phyloP scores from a whole-genome alignment of 768 basidiomycete genomes.

The Mycena galericulata region DNA sequence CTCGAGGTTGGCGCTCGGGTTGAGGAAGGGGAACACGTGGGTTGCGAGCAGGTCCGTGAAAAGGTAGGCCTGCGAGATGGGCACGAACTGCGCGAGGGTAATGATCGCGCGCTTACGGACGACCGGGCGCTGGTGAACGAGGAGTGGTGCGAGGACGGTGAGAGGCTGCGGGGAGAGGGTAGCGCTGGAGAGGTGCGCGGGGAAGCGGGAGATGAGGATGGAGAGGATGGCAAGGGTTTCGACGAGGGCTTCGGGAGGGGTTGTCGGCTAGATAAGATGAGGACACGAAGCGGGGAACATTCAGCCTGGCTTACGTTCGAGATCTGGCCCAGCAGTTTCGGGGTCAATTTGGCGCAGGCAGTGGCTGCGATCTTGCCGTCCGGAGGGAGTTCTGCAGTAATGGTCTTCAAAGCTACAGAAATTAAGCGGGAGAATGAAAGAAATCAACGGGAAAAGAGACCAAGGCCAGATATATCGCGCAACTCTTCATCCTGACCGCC shows the following conservation, averaged over 20 bases:
- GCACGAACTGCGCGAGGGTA: slow-evolving; percentile 87
- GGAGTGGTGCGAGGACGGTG: slow-evolving; percentile 74
- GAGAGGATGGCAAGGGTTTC: slow-evolving; percentile 89
- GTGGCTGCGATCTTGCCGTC: slow-evolving; percentile 83
- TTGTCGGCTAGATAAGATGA: slow-evolving; percentile 59
- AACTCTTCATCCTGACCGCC: slow-evolving; percentile 91
- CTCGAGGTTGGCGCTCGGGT: slow-evolving; percentile 64
- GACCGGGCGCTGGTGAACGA: slow-evolving; percentile 82
- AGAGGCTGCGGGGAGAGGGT: slow-evolving; percentile 70
- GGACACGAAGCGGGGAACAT: slow-evolving; percentile 33
- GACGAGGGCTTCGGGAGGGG: slow-evolving; percentile 83
- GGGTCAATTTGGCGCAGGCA: slow-evolving; percentile 86
- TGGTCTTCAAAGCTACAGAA: slow-evolving; percentile 87
- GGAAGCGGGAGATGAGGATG: slow-evolving; percentile 89
- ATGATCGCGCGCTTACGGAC: slow-evolving; percentile 94
- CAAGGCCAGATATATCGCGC: slow-evolving; percentile 93
- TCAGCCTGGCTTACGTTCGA: slow-evolving; percentile 65
- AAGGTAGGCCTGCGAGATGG: slow-evolving; percentile 71
- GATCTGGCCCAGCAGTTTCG: slow-evolving; percentile 84
- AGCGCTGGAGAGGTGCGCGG: slow-evolving; percentile 69
- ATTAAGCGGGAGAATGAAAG: slow-evolving; percentile 18
- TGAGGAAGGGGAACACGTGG: slow-evolving; percentile 71
- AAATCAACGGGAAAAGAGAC: slow-evolving; percentile 54
- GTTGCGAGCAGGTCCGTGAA: slow-evolving; percentile 71
- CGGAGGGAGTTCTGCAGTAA: slow-evolving; percentile 89